phyloP scores from a whole-genome alignment of 306 rosid species.

The Acmispon strigosus region DNA sequence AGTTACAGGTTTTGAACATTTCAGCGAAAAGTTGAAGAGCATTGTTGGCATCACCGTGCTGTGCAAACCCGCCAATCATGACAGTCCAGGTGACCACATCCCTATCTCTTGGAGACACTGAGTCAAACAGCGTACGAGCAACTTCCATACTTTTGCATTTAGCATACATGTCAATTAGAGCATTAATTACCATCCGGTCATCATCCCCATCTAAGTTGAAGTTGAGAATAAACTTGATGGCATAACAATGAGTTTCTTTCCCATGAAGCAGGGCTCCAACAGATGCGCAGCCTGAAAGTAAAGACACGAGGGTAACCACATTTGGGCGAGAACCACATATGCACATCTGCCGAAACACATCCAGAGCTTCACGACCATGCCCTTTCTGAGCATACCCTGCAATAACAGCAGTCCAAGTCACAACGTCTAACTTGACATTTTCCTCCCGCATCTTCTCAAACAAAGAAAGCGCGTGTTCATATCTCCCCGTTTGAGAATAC shows the following conservation, averaged over 20 bases:
- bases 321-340: conserved; percentile 49
- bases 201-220: conserved; percentile 28
- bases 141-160: conserved; percentile 50
- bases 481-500: conserved; percentile 65
- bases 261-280: conserved; percentile 65
- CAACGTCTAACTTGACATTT: conserved; percentile 58
- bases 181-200: conserved; percentile 67
- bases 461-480: conserved; percentile 50
- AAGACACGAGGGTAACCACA: conserved; percentile 66
- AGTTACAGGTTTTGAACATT: conserved; percentile 42
- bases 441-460: conserved; percentile 61
- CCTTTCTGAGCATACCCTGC: conserved; percentile 80
- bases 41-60: conserved; percentile 76
- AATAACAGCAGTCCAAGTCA: conserved; percentile 83
- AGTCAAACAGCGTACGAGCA: conserved; percentile 56
- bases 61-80: conserved; percentile 92
- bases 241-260: conserved; percentile 65
- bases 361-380: conserved; percentile 57
- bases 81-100: conserved; percentile 87
- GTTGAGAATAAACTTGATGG: conserved; percentile 49
- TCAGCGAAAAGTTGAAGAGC: conserved; percentile 62
- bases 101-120: conserved; percentile 33
- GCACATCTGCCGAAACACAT: conserved; percentile 68
- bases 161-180: conserved; percentile 85
- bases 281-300: conserved; percentile 81